Evolutionary conservation across 23 red algal genomes (phyloP).

Genomic region (Gracilaria caudata): DNA sequence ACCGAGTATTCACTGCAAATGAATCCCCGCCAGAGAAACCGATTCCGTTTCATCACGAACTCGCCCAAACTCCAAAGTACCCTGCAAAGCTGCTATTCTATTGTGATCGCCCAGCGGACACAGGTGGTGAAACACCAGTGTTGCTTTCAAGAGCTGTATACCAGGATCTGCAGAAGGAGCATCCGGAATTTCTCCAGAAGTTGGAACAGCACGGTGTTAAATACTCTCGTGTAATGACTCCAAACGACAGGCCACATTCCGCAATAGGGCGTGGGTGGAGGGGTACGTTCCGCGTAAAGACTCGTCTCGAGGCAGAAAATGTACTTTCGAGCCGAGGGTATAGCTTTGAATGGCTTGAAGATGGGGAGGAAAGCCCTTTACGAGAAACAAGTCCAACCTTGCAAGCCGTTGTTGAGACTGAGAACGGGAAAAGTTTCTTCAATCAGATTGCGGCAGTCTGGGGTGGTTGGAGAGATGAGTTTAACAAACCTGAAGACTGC

Average conservation of each 20-base stretch:
- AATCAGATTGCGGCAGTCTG: constrained; percentile 79
- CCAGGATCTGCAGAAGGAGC: constrained; percentile 23
- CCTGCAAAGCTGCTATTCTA: constrained; percentile 75
- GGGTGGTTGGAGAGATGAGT: constrained; percentile 82
- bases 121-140: constrained; percentile 85
- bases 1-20: constrained; percentile 83
- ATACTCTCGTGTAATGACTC: constrained; percentile 81
- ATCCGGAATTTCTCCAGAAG: constrained; percentile 57
- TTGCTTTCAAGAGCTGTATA: constrained; percentile 60
- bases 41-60: constrained; percentile 91
- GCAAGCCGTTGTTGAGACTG: constrained; percentile 35
- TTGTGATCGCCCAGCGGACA: constrained; percentile 60
- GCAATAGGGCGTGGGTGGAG: constrained; percentile 85
- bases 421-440: constrained; percentile 50
- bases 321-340: constrained; percentile 39
- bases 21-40: constrained; percentile 74
- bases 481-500: constrained; percentile 74
- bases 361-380: constrained; percentile 34
- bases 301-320: constrained; percentile 36
- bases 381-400: constrained; percentile 55
- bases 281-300: constrained; percentile 44
- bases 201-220: constrained; percentile 58
- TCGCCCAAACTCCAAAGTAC: constrained; percentile 77
- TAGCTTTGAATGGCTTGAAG: constrained; percentile 69
- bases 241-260: constrained; percentile 58